Evolutionary conservation across 768 basidiomycete genomes (phyloP), one percentile per base, ranked within the genome.

Genomic region (Boletales sp.): DNA sequence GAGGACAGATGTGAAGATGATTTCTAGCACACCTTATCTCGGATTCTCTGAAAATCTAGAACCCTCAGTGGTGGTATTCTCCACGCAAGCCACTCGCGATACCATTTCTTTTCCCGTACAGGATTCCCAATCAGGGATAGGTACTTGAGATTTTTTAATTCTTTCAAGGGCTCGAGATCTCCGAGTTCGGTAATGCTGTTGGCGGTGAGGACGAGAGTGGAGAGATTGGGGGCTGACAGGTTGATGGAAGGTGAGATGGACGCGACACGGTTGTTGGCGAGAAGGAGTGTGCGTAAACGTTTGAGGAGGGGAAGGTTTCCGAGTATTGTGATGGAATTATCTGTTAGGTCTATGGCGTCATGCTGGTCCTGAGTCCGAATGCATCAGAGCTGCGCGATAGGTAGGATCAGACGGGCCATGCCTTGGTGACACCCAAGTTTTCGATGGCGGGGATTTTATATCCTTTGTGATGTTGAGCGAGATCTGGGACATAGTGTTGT

Each of bases 361-460:
- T 94, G 87, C 72, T 92, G 88, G 74, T 95, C 93, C 88, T 93
- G 61, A 27, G 19, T 42, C 19, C 3, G 18, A 12, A 36, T 43
- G 47, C 49, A 45, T 55, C 50, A 38, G 38, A 54, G 63, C 40
- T 62, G 61, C 43, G 40, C 35, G 52, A 53, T 51, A 37, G 43
- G 32, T 37, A 18, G 46, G 61, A 62, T 51, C 51, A 41, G 54
- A 59, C 49, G 55, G 56, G 36, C 69, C 81, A 58, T 68, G 84
- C 90, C 78, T 78, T 85, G 68, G 92, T 91, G 55, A 94, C 88
- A 77, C 92, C 93, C 58, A 95, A 79, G 78, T 95, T 95, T 85
- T 95, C 93, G 66, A 95, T 95, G 48, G 88, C 82, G 47, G 93
- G 92, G 58, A 94, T 94, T 81, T 91, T 93, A 74, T 88, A 87